Conservation (phyloP, 331 rosid genomes). For the Quercus tomentella region DNA sequence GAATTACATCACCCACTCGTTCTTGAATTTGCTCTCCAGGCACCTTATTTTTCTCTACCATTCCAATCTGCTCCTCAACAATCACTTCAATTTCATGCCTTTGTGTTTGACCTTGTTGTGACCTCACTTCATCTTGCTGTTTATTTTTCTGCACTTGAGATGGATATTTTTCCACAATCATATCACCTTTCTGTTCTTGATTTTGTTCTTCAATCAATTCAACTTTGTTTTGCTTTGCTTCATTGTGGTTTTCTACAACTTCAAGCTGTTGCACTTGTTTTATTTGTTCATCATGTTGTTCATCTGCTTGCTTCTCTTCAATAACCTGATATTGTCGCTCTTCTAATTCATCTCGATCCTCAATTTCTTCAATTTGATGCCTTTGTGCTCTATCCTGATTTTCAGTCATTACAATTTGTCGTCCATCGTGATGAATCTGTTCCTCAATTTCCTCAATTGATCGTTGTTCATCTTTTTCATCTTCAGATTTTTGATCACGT, state of each 20-base stretch:
- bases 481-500: not conserved
- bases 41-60: not conserved
- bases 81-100: not conserved
- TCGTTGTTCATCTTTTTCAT: no score
- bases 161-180: no score
- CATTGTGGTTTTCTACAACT: no score
- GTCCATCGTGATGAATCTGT: not conserved
- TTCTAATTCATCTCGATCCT: not conserved
- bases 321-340: no score
- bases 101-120: not conserved
- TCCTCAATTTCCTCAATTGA: no score
- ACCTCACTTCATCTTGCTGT: not conserved
- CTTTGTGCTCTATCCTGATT: not conserved
- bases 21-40: not conserved
- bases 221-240: no score
- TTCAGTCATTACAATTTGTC: not conserved
- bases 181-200: no score
- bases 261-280: no score
- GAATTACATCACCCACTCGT: no score
- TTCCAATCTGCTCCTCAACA: not conserved
- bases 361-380: not conserved
- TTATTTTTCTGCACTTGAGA: no score
- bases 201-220: no score
- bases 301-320: not conserved
- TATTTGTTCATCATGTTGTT: no score